Evolutionary conservation across 2,329 filamentous ascomycete species (phyloP), one percentile per base, ranked within the genome.

Genomic region (Calonectria hongkongensis): DNA sequence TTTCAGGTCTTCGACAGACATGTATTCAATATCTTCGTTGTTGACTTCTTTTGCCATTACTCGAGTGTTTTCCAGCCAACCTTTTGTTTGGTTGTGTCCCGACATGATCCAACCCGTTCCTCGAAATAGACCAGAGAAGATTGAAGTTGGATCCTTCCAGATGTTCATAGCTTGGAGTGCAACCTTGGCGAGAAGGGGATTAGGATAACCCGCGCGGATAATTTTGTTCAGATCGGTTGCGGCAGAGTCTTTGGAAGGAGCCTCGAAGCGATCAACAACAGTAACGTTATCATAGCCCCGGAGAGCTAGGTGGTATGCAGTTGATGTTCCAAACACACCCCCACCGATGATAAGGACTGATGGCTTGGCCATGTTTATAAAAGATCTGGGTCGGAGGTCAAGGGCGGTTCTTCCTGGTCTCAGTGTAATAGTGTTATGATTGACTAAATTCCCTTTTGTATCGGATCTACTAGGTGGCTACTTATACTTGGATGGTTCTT

Each of bases 251-350:
- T 75, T 76, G 18, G 77, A 75, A 1, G 79, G 74, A 1, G 77
- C 75, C 33, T 75, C 73, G 60, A 76, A 80, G 21, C 80, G 76
- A 67, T 82, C 80, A 15, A 81, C 48, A 43, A 82, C 74, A 15
- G 75, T 81, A 10, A 82, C 74, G 7, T 36, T 39, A 25, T 74
- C 72, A 63, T 72, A 78, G 25, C 74, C 75, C 12, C 74, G 66
- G n/a, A 72, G 70, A 9, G 77, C 72, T 9, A 81, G 74, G 62
- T 81, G 77, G 64, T 75, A 80, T 7, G 79, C 82, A 7, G 83
- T 83, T 4, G 81, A 80, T 2, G 82, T 79, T 7, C 83, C 83
- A 10, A 83, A 82, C 54, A 78, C 76, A 18, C 81, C 81, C 4
- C 75, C 71, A 8, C 71, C 71, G 16, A 73, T 58, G 16, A 73